Percentiles rank a stretch among this genome's conserved stretches.
Evolutionary conservation across 2,329 filamentous ascomycete species (phyloP).

Genomic region (Colletotrichum graminicola): DNA sequence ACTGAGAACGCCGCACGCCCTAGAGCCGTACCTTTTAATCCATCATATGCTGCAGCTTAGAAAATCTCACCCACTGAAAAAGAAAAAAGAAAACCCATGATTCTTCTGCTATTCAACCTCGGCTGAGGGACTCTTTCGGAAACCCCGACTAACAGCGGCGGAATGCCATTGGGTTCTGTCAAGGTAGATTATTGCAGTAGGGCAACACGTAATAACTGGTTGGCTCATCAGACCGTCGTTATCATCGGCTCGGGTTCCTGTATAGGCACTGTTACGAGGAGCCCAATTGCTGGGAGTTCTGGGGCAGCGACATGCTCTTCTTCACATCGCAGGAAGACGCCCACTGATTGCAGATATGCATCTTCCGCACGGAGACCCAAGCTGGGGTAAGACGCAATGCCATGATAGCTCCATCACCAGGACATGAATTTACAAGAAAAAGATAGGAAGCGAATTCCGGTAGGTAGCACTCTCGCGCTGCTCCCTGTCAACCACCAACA

Average conservation of each 20-base stretch:
- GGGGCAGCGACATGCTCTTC: not conserved
- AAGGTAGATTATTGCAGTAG: not conserved
- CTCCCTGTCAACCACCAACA: not conserved
- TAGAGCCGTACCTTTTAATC: not conserved
- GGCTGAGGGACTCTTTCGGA: not conserved
- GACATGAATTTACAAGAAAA: not conserved
- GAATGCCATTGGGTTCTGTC: no score
- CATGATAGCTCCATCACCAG: not conserved
- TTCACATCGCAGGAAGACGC: not conserved
- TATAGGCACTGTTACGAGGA: not conserved
- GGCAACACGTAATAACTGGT: not conserved
- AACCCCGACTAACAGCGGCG: not conserved
- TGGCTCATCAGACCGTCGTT: conserved; percentile 10
- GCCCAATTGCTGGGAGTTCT: conserved; percentile 4
- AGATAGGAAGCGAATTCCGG: not conserved
- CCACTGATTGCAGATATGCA: no score
- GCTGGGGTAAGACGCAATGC: no score
- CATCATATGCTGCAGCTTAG: no score
- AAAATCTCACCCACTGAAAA: no score
- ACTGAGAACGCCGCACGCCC: not conserved
- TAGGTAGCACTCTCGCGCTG: not conserved
- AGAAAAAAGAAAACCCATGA: no score
- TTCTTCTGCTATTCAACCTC: not conserved
- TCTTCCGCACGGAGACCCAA: no score
- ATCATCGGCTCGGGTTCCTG: conserved; percentile 26